A percentile compares a stretch with the other conserved stretches of the same genome.
phyloP scores from a whole-genome alignment of 2,329 filamentous ascomycete species.

The Talaromyces marneffei region DNA sequence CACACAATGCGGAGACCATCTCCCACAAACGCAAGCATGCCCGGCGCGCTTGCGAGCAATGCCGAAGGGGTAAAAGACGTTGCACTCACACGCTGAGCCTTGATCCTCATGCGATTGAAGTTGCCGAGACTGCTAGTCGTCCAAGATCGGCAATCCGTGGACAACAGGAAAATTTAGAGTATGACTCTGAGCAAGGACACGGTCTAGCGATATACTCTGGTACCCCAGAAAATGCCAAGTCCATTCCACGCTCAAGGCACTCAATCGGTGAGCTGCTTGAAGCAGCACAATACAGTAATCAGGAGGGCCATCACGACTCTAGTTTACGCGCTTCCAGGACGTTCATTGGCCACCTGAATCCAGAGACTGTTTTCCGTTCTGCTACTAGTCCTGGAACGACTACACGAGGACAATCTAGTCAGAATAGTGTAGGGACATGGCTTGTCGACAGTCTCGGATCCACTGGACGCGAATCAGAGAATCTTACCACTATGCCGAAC shows the following conservation, averaged over 20 bases:
- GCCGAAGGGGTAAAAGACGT: not conserved
- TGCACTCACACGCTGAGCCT: not conserved
- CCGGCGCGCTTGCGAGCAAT: not conserved
- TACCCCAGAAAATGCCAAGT: not conserved
- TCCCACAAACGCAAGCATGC: not conserved
- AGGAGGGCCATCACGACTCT: not conserved
- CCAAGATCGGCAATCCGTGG: not conserved
- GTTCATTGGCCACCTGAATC: conserved; percentile 54
- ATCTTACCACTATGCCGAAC: not conserved
- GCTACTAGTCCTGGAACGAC: conserved; percentile 42
- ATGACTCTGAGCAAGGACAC: not conserved
- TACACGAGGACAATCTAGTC: conserved; percentile 11
- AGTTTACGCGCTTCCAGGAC: not conserved
- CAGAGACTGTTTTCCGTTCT: conserved; percentile 56
- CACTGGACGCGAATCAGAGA: not conserved
- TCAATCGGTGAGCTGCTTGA: not conserved
- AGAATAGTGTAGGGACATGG: not conserved
- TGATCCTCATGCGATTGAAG: not conserved
- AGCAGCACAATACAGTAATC: not conserved
- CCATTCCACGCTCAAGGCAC: not conserved
- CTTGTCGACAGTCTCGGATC: conserved; percentile 2
- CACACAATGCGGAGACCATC: not conserved
- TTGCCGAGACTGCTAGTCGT: not conserved
- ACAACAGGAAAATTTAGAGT: not conserved
- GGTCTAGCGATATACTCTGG: not conserved